phyloP scores from a whole-genome alignment of 202 grass and related monocot genomes.

The Carex arenaria region DNA sequence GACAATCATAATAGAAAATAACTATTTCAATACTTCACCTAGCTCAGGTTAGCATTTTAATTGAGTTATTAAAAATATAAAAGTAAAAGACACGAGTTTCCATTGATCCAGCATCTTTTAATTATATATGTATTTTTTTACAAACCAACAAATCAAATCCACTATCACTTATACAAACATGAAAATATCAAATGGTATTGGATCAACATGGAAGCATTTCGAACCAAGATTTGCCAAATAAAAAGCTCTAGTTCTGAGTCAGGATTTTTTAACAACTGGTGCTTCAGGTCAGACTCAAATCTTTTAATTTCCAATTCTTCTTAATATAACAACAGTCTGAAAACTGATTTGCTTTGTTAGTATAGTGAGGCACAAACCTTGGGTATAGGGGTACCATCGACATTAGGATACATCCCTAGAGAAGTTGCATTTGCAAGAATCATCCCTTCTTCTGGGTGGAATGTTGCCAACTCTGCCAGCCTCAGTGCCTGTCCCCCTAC shows the following conservation, averaged over 20 bases:
- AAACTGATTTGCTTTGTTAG: neutral
- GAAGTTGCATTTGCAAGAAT: slow-evolving; percentile 98
- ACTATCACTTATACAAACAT: neutral
- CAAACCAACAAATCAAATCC: neutral
- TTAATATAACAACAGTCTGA: neutral
- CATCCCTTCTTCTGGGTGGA: slow-evolving; percentile 73
- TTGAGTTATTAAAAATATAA: slow-evolving; percentile 7
- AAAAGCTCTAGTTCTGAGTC: neutral
- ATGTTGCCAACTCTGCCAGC: slow-evolving; percentile 73
- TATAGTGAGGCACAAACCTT: slow-evolving; percentile 43
- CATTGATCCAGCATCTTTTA: neutral
- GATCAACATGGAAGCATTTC: neutral
- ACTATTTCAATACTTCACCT: slow-evolving; percentile 8
- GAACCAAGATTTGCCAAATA: neutral
- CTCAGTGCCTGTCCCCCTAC: slow-evolving; percentile 67
- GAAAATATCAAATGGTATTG: neutral
- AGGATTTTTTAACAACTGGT: neutral
- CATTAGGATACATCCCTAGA: slow-evolving; percentile 88
- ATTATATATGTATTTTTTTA: neutral
- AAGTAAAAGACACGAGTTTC: slow-evolving; percentile 3
- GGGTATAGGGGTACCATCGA: slow-evolving; percentile 75
- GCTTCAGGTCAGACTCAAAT: neutral
- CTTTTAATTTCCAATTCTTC: neutral
- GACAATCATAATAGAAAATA: slow-evolving; percentile 23
- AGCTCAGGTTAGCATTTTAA: neutral